Conservation (phyloP, 164 flowering plant species). For the Nymphaea colorata region DNA sequence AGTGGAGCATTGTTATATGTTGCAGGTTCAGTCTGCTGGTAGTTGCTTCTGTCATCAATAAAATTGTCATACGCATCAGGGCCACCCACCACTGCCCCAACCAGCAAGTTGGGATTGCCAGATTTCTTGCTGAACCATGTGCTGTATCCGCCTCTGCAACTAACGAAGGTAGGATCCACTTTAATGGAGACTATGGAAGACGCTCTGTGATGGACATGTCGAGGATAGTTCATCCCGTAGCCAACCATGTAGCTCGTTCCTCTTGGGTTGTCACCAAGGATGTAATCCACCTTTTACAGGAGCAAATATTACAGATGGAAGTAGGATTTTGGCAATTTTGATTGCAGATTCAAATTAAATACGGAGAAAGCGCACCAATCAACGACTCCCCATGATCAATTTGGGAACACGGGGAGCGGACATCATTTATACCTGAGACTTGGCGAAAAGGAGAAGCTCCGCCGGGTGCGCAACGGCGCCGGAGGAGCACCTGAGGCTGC, state of each 20-base stretch:
- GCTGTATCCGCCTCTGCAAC: slow-evolving; percentile 82
- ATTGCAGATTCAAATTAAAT: no score
- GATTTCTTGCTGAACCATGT: slow-evolving; percentile 68
- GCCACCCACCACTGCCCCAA: slow-evolving; percentile 90
- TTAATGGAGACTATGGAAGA: slow-evolving; percentile 77
- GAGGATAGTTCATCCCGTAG: slow-evolving; percentile 77
- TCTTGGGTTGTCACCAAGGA: slow-evolving; percentile 95
- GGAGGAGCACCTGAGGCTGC: slow-evolving; percentile 33
- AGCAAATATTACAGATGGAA: no score
- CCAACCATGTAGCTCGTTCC: slow-evolving; percentile 98
- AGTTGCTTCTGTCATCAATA: slow-evolving; percentile 79
- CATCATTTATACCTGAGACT: slow-evolving; percentile 48
- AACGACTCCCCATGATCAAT: no score
- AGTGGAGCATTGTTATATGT: slow-evolving; percentile 97
- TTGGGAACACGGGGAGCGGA: no score
- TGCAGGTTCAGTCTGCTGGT: slow-evolving; percentile 94
- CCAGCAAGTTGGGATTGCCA: slow-evolving; percentile 73
- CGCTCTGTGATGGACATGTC: slow-evolving; percentile 77
- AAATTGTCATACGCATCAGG: slow-evolving; percentile 94
- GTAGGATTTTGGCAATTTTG: no score
- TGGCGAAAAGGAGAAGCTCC: slow-evolving; percentile 57
- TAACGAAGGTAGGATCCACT: slow-evolving; percentile 52
- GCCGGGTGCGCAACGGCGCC: slow-evolving; percentile 33
- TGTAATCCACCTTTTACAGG: slow-evolving; percentile 63
- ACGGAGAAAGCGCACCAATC: no score